phyloP scores from a whole-genome alignment of 129 eudicot species.

The Centella asiatica region DNA sequence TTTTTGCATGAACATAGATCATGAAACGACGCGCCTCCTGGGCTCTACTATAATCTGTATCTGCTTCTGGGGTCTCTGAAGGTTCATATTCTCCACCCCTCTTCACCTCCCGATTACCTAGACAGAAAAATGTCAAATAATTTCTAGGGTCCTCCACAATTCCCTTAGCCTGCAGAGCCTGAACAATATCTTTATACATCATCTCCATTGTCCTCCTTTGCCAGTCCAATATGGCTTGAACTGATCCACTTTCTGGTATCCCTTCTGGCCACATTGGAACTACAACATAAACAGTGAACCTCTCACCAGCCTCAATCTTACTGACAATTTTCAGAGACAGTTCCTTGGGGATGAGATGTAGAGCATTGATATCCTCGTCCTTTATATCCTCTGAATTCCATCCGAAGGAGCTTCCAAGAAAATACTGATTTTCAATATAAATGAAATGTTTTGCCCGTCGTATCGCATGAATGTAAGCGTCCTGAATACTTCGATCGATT shows the following conservation, averaged over 20 bases:
- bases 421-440: constrained; percentile 20
- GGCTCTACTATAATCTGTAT: constrained; percentile 16
- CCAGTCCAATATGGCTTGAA: constrained; percentile 21
- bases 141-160: constrained; percentile 13
- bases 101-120: constrained; percentile 18
- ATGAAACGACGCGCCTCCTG: constrained; percentile 17
- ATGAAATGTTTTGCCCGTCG: constrained; percentile 18
- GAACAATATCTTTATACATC: constrained; percentile 20
- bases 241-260: constrained; percentile 16
- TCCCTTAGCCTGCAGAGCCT: constrained; percentile 18
- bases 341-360: constrained; percentile 18
- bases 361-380: constrained; percentile 13
- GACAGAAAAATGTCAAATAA: constrained; percentile 22
- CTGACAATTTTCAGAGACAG: constrained; percentile 15
- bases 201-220: constrained; percentile 22
- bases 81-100: constrained; percentile 20
- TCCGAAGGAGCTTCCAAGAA: constrained; percentile 20
- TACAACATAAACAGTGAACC: constrained; percentile 20
- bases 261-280: constrained; percentile 28
- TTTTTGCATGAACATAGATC: constrained; percentile 21
- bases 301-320: constrained; percentile 18
- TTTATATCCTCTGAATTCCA: constrained; percentile 12
- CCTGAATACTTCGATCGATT: constrained; percentile 24
- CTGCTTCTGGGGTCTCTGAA: constrained; percentile 5
- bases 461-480: constrained; percentile 17